Evolutionary conservation across 2,329 filamentous ascomycete genomes (phyloP).

Genomic region (Camptophora hylomeconis): DNA sequence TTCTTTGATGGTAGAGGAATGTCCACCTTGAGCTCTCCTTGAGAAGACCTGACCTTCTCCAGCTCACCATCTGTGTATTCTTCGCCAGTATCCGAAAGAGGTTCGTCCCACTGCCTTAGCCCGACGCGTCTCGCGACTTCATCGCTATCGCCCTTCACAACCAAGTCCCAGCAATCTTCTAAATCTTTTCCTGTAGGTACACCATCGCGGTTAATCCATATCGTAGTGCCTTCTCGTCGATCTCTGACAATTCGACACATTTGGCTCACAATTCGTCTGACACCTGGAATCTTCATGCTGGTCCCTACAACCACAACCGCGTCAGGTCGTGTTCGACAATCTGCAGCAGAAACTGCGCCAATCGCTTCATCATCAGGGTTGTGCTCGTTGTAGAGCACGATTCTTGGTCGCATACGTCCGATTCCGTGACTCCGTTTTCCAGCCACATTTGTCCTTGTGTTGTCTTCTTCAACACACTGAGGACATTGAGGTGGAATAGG

Average conservation of each 20-base stretch:
- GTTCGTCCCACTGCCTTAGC: conserved; percentile 45
- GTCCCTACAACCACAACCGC: conserved; percentile 92
- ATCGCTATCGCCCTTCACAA: conserved; percentile 78
- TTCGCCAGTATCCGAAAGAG: conserved; percentile 26
- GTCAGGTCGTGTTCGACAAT: conserved; percentile 74
- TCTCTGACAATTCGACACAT: conserved; percentile 78
- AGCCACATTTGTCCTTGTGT: conserved; percentile 58
- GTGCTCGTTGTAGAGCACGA: conserved; percentile 94
- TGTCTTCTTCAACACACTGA: conserved; percentile 61
- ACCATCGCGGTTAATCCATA: conserved; percentile 88
- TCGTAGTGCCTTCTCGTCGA: conserved; percentile 69
- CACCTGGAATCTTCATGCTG: conserved; percentile 86
- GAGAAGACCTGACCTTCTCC: conserved; percentile 27
- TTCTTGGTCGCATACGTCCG: conserved; percentile 75
- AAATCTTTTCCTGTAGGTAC: conserved; percentile 74
- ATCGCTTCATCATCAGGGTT: conserved; percentile 96
- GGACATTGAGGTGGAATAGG: conserved; percentile 70
- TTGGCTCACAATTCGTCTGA: conserved; percentile 77
- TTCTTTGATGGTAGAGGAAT: conserved; percentile 21
- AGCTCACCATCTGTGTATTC: conserved; percentile 33
- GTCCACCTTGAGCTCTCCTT: conserved; percentile 27
- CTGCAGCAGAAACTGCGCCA: conserved; percentile 74
- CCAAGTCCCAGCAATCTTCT: conserved; percentile 84
- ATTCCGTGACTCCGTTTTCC: conserved; percentile 91
- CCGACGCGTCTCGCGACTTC: conserved; percentile 65